phyloP scores from a whole-genome alignment of 306 rosid species.

The Rubus idaeus region DNA sequence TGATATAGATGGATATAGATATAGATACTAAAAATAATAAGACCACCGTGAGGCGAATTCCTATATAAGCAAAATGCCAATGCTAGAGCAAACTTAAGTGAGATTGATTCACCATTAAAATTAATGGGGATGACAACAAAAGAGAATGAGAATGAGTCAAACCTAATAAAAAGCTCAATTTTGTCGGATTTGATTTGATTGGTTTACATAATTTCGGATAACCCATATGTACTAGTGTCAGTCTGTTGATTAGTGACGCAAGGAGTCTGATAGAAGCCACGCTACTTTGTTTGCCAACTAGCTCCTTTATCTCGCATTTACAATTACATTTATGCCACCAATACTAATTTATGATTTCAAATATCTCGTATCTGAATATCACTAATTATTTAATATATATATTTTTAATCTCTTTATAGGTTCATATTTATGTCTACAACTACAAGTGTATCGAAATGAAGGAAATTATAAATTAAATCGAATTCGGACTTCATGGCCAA shows the following conservation, averaged over 20 bases:
- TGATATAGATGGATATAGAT: not conserved
- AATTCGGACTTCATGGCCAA: too few species aligned
- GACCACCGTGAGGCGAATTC: not conserved
- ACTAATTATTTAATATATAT: too few species aligned
- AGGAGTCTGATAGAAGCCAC: not conserved
- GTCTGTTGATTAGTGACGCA: not conserved
- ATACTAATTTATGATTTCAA: not conserved
- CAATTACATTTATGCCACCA: too few species aligned
- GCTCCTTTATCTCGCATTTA: too few species aligned
- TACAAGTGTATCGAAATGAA: too few species aligned
- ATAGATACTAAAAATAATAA: not conserved
- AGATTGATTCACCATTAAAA: not conserved
- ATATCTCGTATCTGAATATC: not conserved
- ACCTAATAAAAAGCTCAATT: slow-evolving; percentile 4
- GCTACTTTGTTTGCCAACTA: too few species aligned
- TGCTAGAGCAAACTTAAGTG: not conserved
- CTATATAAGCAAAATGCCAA: not conserved
- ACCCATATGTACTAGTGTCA: not conserved
- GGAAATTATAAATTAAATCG: too few species aligned
- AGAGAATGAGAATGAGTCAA: not conserved
- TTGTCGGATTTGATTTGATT: slow-evolving; percentile 5
- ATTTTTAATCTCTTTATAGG: too few species aligned
- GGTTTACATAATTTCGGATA: not conserved
- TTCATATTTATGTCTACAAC: too few species aligned
- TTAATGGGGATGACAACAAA: not conserved